Evolutionary conservation across 73 alveolate species (phyloP).

Genomic region (Uronychia binucleata): DNA sequence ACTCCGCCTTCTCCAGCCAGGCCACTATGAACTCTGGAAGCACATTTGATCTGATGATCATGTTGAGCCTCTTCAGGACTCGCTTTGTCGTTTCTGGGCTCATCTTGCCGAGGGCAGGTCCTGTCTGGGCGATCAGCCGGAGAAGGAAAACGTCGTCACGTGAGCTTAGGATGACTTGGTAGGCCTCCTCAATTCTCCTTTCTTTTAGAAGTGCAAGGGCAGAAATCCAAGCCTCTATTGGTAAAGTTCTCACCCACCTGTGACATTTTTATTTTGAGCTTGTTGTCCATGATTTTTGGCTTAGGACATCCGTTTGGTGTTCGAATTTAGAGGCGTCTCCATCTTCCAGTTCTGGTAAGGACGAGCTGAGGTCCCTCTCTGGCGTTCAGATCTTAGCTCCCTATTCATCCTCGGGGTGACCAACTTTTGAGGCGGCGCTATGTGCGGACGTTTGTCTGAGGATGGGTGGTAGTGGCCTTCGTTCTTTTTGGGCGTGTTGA

Average conservation of each 20-base stretch:
- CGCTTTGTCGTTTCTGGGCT: slow-evolving; percentile 52
- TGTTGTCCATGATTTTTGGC: not conserved
- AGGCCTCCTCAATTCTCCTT: slow-evolving; percentile 59
- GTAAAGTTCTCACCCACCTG: too few species aligned
- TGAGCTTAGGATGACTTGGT: slow-evolving; percentile 50
- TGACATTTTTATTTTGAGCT: not conserved
- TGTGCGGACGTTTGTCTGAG: too few species aligned
- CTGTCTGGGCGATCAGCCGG: slow-evolving; percentile 71
- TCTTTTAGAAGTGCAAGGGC: slow-evolving; percentile 10
- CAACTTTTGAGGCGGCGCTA: too few species aligned
- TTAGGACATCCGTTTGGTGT: not conserved
- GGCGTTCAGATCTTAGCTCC: not conserved
- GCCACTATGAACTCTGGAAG: slow-evolving; percentile 65
- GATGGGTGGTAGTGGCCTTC: too few species aligned
- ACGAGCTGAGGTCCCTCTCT: not conserved
- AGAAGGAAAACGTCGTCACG: slow-evolving; percentile 78
- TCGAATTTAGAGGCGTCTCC: too few species aligned
- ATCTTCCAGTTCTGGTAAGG: too few species aligned
- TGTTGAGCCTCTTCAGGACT: slow-evolving; percentile 68
- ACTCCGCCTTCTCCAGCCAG: slow-evolving; percentile 59
- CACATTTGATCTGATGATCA: slow-evolving; percentile 66
- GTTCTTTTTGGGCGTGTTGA: too few species aligned
- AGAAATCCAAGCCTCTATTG: not conserved
- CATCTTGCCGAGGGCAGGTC: slow-evolving; percentile 69
- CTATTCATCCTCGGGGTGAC: not conserved